Evolutionary conservation across 2,329 filamentous ascomycete species (phyloP).

Genomic region (Talaromyces verruculosus): DNA sequence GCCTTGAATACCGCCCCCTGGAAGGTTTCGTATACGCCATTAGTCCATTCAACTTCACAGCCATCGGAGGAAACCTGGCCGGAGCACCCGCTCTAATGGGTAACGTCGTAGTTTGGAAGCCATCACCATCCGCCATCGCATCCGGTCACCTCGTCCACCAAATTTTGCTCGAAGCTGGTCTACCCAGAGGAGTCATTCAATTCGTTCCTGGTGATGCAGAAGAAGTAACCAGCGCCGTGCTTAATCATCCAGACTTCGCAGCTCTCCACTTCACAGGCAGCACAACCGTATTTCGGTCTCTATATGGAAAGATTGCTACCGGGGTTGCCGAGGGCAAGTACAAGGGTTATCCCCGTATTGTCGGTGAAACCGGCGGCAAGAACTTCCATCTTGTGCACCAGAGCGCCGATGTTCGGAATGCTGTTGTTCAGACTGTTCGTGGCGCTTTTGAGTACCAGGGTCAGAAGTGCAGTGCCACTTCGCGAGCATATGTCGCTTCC

Average conservation of each 20-base stretch:
- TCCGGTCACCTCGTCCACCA: conserved; percentile 86
- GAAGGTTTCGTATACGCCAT: conserved; percentile 95
- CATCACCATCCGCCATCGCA: conserved; percentile 78
- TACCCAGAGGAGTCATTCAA: conserved; percentile 85
- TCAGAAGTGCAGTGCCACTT: conserved; percentile 87
- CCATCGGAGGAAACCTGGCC: conserved; percentile 82
- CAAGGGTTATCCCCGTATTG: conserved; percentile 79
- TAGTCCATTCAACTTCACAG: conserved; percentile 95
- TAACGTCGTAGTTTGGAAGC: conserved; percentile 96
- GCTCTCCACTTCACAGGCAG: conserved; percentile 95
- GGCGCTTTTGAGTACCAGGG: conserved; percentile 89
- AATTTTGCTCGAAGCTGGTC: conserved; percentile 63
- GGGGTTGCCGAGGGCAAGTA: conserved; percentile 81
- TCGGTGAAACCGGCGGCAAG: conserved; percentile 90
- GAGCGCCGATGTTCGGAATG: conserved; percentile 74
- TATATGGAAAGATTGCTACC: conserved; percentile 82
- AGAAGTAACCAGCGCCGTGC: conserved; percentile 72
- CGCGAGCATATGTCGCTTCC: conserved; percentile 73
- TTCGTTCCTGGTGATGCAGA: conserved; percentile 87
- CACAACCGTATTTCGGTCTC: conserved; percentile 82
- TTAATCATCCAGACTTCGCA: conserved; percentile 77
- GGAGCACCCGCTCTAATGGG: conserved; percentile 82
- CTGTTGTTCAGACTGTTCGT: conserved; percentile 77
- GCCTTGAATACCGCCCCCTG: conserved; percentile 81
- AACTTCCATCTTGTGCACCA: conserved; percentile 85